phyloP scores from a whole-genome alignment of 306 rosid genomes.

The Sesbania bispinosa region DNA sequence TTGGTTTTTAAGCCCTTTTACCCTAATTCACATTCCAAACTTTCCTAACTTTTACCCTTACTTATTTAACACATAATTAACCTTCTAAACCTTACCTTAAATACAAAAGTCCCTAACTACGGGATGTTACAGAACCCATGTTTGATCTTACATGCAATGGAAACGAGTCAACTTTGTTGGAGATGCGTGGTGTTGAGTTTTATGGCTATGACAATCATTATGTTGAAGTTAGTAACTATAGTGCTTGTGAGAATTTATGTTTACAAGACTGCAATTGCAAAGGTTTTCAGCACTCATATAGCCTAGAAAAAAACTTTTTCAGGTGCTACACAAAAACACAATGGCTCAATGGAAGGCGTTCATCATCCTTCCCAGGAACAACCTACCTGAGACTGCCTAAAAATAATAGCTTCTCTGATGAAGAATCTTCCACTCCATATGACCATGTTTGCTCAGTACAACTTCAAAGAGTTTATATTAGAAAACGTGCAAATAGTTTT shows the following conservation, averaged over 20 bases:
- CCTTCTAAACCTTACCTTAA: too few relatives aligned
- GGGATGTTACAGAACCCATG: too few relatives aligned
- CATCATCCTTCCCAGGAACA: background rate
- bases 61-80: too few relatives aligned
- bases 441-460: background rate
- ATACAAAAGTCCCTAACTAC: too few relatives aligned
- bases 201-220: conserved; percentile 28
- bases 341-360: conserved; percentile 26
- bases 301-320: background rate
- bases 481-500: background rate
- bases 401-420: background rate
- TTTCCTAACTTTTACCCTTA: too few relatives aligned
- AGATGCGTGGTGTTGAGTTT: conserved; percentile 5
- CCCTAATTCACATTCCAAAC: too few relatives aligned
- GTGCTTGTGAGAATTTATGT: conserved; percentile 29
- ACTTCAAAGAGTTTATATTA: background rate
- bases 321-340: conserved; percentile 25
- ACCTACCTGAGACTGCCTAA: conserved; percentile 31
- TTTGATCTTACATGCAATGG: conserved; percentile 7
- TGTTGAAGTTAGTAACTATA: background rate
- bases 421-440: background rate
- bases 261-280: conserved; percentile 16
- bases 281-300: conserved; percentile 27
- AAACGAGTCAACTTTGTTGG: conserved; percentile 19
- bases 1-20: too few relatives aligned